Conservation (phyloP, 2,329 filamentous ascomycete genomes). For the Aureobasidium mangrovei region DNA sequence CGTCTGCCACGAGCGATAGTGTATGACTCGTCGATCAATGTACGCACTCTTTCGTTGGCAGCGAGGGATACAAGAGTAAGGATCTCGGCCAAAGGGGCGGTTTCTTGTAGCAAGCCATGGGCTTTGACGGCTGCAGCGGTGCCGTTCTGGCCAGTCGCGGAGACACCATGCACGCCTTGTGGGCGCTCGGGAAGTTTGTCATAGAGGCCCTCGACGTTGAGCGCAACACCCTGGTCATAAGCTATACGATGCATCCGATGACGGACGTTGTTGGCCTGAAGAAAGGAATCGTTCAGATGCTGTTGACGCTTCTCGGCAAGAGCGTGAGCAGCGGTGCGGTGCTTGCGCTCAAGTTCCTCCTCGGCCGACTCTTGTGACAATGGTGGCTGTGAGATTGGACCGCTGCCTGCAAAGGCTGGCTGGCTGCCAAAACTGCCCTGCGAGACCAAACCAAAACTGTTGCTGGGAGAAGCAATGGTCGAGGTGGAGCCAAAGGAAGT, state of each 20-base stretch:
- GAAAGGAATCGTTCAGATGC: conserved; percentile 65
- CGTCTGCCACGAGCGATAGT: conserved; percentile 62
- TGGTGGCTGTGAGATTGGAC: conserved; percentile 43
- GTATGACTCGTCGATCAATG: conserved; percentile 68
- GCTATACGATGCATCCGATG: conserved; percentile 49
- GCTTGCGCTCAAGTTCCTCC: conserved; percentile 56
- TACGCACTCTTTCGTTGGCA: conserved; percentile 67
- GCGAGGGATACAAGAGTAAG: conserved; percentile 74
- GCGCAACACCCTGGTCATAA: conserved; percentile 48
- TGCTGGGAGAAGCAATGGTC: conserved; percentile 29
- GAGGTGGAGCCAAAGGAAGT: conserved; percentile 27
- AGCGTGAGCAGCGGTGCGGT: conserved; percentile 55
- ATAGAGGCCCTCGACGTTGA: conserved; percentile 50
- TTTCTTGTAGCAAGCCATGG: conserved; percentile 58
- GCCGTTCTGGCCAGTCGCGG: conserved; percentile 22
- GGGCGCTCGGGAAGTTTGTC: conserved; percentile 27
- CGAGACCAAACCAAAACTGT: conserved; percentile 39
- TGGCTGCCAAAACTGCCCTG: conserved; percentile 29
- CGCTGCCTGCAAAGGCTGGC: conserved; percentile 32
- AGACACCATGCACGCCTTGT: conserved; percentile 17
- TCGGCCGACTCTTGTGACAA: conserved; percentile 58
- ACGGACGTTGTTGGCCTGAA: conserved; percentile 52
- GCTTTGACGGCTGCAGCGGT: conserved; percentile 29
- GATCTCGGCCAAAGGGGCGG: conserved; percentile 71
- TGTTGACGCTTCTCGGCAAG: conserved; percentile 54